Evolutionary conservation across 208 protist genomes (phyloP), one percentile per base, ranked within the genome.

Genomic region (Spongospora subterranea): DNA sequence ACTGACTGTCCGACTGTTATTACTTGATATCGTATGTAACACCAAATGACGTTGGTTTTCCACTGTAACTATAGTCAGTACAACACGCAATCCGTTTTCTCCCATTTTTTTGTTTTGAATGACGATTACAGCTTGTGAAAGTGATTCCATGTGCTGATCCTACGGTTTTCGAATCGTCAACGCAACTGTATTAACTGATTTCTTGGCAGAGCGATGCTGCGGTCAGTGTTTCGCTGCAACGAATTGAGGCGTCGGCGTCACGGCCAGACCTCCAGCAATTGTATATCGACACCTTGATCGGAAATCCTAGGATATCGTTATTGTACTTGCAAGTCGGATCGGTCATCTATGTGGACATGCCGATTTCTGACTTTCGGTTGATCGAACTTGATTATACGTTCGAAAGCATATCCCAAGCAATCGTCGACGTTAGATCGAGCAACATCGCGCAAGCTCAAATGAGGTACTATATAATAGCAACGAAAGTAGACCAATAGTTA

Each of bases 211-310:
- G 6, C n/a, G 71, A 82, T n/a, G 71, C 6, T 40, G 11, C 71
- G n/a, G 71, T 82, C 71, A 35, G n/a, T 35, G 71, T 82, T 20
- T 6, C 71, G 6, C 71, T 82, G 35, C 35, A 82, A 82, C 6
- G 71, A n/a, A 82, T 82, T n/a, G 71, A 82, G n/a, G 40, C 6
- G 50, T 6, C 6, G 50, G 24, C 50, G 13, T 35, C 71, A 82
- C 40, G 35, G 11, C 20, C 20, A 65, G 54, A 65, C 54, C 20
- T 65, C 29, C 17, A 65, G 54, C n/a, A 43, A 13, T 20, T 43
- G 17, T 82, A 40, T 13, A 82, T 82, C 6, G 35, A 43, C 13
- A 40, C 71, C 11, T 35, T 82, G 71, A 13, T 82, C 35, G 17
- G 13, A 82, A 82, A n/a, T n/a, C 6, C 17, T 45, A 6, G 40